phyloP scores from a whole-genome alignment of 768 basidiomycete genomes.

The Mycena rosella region DNA sequence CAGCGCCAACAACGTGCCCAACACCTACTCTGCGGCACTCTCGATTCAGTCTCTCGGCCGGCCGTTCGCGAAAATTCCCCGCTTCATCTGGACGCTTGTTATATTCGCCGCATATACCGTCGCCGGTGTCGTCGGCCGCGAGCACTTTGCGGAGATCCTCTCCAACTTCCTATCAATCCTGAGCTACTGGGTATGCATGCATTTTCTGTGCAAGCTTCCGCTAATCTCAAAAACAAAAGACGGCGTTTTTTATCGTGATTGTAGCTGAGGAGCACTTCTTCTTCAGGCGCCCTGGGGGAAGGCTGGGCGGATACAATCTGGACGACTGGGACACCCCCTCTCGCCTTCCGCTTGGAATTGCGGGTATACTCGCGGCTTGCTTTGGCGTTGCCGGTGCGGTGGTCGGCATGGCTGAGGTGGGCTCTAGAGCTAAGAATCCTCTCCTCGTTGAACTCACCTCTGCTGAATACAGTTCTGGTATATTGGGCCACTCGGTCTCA shows the following conservation, averaged over 20 bases:
- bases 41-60: conserved; percentile 60
- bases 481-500: conserved; percentile 60
- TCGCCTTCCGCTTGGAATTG: conserved; percentile 62
- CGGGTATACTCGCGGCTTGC: conserved; percentile 60
- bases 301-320: conserved; percentile 65
- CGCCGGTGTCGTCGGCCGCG: conserved; percentile 56
- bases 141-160: conserved; percentile 59
- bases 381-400: conserved; percentile 64
- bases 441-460: background rate
- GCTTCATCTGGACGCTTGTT: conserved; percentile 60
- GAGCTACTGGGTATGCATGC: too few species aligned
- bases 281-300: conserved; percentile 55
- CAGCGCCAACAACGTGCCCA: conserved; percentile 56
- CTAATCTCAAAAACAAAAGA: too few species aligned
- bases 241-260: conserved; percentile 60
- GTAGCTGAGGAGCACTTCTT: conserved; percentile 60
- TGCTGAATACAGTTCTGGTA: conserved; percentile 55
- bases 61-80: conserved; percentile 57
- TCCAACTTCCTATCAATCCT: conserved; percentile 58
- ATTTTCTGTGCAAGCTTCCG: too few species aligned
- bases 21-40: conserved; percentile 61
- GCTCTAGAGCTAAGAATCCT: background rate
- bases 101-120: conserved; percentile 54
- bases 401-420: conserved; percentile 63
- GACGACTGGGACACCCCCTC: conserved; percentile 58